These are phyloP conservation scores for Pyrus communis DNA, from an alignment of 306 rosid genomes.

Conservation along the genomic window DNA sequence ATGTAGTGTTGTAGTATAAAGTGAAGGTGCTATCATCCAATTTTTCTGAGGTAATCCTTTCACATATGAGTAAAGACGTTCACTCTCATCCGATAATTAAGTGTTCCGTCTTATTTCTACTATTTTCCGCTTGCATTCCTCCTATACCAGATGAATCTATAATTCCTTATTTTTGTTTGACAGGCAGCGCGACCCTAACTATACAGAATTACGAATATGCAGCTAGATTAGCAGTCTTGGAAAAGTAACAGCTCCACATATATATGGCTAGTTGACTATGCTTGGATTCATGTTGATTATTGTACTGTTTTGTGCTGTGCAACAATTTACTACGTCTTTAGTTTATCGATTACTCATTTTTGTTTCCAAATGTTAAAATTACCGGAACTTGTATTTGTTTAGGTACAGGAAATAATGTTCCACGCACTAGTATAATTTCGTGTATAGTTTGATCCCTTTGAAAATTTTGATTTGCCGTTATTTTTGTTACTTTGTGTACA, in stretches of 20 bases:
- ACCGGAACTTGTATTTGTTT: not conserved
- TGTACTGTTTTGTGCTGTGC: not conserved
- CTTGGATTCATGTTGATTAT: not conserved
- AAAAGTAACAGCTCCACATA: not conserved
- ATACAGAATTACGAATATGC: not conserved
- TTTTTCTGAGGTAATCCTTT: conserved; percentile 33
- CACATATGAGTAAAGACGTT: conserved; percentile 3
- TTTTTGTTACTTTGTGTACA: not conserved
- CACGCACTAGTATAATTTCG: too few species aligned
- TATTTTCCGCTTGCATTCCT: not conserved
- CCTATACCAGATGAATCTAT: not conserved
- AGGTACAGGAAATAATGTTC: not conserved
- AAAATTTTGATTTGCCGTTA: not conserved
- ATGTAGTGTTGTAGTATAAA: conserved; percentile 59
- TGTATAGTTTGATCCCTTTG: not conserved
- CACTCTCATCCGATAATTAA: not conserved
- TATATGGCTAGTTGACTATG: not conserved
- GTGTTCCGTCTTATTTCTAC: not conserved
- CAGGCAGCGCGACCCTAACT: not conserved
- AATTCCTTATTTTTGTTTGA: not conserved
- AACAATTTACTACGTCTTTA: not conserved
- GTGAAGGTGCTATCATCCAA: conserved; percentile 24
- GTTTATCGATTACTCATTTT: not conserved
- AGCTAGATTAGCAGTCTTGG: not conserved
- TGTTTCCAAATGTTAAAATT: not conserved